Conservation (phyloP, 805 yeast species). For the Ogataea saltuana region DNA sequence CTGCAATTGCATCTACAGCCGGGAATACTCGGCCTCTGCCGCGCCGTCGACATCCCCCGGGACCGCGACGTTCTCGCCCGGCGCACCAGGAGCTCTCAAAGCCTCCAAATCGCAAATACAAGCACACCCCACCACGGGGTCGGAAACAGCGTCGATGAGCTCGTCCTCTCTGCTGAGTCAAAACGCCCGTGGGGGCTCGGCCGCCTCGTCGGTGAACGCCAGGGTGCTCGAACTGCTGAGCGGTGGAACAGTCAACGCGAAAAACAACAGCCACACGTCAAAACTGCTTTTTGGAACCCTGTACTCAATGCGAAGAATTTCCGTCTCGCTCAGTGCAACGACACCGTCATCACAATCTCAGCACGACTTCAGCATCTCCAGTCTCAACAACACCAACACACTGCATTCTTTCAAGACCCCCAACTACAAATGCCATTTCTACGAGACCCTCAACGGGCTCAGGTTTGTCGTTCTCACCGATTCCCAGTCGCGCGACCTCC, state of each 20-base stretch:
- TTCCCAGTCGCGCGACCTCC: constrained; percentile 54
- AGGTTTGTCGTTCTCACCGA: constrained; percentile 78
- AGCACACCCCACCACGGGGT: too few relatives aligned
- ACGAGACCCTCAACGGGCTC: constrained; percentile 77
- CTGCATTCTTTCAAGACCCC: constrained; percentile 61
- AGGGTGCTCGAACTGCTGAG: constrained; percentile 15
- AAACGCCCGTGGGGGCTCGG: not conserved
- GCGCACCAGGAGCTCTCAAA: not conserved
- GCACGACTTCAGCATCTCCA: constrained; percentile 12
- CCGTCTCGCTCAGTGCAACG: constrained; percentile 38
- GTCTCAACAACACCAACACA: constrained; percentile 35
- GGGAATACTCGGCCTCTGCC: constrained; percentile 54
- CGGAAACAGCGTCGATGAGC: not conserved
- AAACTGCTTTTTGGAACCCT: constrained; percentile 84
- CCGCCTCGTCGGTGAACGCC: constrained; percentile 8
- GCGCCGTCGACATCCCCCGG: not conserved
- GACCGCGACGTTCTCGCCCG: not conserved
- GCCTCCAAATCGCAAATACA: not conserved
- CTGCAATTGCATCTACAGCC: constrained; percentile 80
- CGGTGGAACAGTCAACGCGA: constrained; percentile 48
- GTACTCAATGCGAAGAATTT: constrained; percentile 74
- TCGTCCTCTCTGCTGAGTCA: not conserved
- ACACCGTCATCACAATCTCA: constrained; percentile 1
- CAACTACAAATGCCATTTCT: constrained; percentile 74
- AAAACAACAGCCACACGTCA: constrained; percentile 67